Evolutionary conservation across 306 rosid species (phyloP), one percentile per base, ranked within the genome.

Genomic region (Nissolia schottii): DNA sequence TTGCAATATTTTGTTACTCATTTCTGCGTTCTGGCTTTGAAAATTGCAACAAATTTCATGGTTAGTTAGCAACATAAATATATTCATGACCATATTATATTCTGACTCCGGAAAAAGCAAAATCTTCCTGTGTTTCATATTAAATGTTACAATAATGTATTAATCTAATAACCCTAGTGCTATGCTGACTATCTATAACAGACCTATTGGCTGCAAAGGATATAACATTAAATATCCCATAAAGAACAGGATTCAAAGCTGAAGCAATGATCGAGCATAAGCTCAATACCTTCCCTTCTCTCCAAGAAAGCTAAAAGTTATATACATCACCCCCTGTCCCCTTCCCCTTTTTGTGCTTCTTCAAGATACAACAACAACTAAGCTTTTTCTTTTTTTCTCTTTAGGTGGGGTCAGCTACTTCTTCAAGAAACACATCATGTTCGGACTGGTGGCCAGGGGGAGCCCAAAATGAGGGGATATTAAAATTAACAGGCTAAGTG

Each of bases 21-120:
- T 16, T n/a, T n/a, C n/a, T n/a, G n/a, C n/a, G n/a, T 77, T 53
- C 64, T 41, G 61, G 18, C 18, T 64, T 32, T 20, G 38, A 72
- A 25, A 46, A 55, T 19, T 41, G 28, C 12, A 78, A 15, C 43
- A 23, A 51, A 23, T 43, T 32, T 67, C 48, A 20, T 50, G 49
- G 61, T 67, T 45, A 67, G 48, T 60, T 59, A 14, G 35, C 28
- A 51, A 38, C 32, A 32, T 19, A 29, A 29, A 40, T 18, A 46
- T 6, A 41, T 56, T 48, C 32, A 56, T 63, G 32, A 35, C 50
- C 13, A 72, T 32, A 40, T 71, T 13, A 6, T 19, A n/a, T n/a
- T n/a, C n/a, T n/a, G n/a, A n/a, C n/a, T n/a, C n/a, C n/a, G n/a
- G n/a, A n/a, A n/a, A n/a, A n/a, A n/a, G n/a, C n/a, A n/a, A n/a